phyloP scores from a whole-genome alignment of 1,284 basidiomycete genomes.

The Trametes hirsuta region DNA sequence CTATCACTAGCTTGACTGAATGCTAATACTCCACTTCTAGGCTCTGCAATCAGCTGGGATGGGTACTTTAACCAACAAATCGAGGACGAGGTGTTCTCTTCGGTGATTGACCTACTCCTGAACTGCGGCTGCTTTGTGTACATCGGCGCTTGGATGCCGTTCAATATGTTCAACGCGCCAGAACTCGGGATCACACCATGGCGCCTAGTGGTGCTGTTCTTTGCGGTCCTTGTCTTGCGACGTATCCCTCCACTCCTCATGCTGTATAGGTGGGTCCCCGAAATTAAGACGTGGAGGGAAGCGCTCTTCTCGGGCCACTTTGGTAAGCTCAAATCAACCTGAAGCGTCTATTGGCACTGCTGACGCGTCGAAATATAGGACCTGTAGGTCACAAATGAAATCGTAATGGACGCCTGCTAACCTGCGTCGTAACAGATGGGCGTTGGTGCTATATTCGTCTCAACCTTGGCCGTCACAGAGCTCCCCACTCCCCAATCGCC shows the following conservation, averaged over 20 bases:
- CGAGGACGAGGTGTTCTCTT: constrained; percentile 85
- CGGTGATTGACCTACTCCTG: constrained; percentile 85
- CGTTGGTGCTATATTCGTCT: constrained; percentile 85
- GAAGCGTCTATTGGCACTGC: background rate
- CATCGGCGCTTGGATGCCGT: constrained; percentile 90
- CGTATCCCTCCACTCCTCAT: constrained; percentile 77
- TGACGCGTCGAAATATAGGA: constrained; percentile 38
- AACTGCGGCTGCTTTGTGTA: constrained; percentile 91
- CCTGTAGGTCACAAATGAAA: constrained; percentile 45
- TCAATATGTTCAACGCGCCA: constrained; percentile 64
- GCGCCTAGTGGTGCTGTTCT: constrained; percentile 70
- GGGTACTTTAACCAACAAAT: constrained; percentile 87
- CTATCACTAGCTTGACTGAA: background rate
- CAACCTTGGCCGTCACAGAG: constrained; percentile 72
- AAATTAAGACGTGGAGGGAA: constrained; percentile 78
- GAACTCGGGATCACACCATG: constrained; percentile 72
- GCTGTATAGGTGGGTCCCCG: constrained; percentile 83
- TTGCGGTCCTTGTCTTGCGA: constrained; percentile 71
- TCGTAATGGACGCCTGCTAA: too few relatives aligned
- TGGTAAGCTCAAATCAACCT: constrained; percentile 45
- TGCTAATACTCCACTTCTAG: constrained; percentile 38
- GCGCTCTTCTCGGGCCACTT: constrained; percentile 90
- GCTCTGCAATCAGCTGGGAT: constrained; percentile 92
- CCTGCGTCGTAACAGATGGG: constrained; percentile 56
- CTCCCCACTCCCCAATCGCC: constrained; percentile 63